phyloP scores from a whole-genome alignment of 1,284 basidiomycete species.

The Meripilus lineatus region DNA sequence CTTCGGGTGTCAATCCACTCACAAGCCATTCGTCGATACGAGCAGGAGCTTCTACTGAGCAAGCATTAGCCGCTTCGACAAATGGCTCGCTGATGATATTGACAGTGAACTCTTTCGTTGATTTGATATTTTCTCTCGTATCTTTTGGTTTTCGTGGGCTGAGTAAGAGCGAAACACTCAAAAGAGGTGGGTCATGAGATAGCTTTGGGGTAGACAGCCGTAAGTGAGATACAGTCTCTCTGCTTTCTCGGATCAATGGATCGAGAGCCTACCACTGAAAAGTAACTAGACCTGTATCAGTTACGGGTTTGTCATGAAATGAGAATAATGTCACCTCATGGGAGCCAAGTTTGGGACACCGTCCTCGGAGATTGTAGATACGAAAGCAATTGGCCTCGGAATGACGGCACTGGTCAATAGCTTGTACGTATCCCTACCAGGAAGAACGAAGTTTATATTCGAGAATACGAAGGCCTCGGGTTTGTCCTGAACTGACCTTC shows the following conservation, averaged over 20 bases:
- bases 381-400: slow-evolving; percentile 70
- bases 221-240: background rate
- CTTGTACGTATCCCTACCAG: slow-evolving; percentile 43
- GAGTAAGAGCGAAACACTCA: slow-evolving; percentile 12
- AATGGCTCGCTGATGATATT: slow-evolving; percentile 77
- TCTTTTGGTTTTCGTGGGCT: slow-evolving; percentile 40
- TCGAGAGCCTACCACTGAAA: slow-evolving; percentile 40
- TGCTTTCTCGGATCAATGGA: background rate
- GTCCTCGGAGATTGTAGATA: slow-evolving; percentile 56
- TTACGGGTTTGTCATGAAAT: background rate
- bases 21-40: slow-evolving; percentile 70
- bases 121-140: slow-evolving; percentile 62
- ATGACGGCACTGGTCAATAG: slow-evolving; percentile 64
- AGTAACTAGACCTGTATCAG: slow-evolving; percentile 37
- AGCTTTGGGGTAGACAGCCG: slow-evolving; percentile 4
- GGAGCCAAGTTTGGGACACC: slow-evolving; percentile 62
- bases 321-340: slow-evolving; percentile 16
- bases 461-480: slow-evolving; percentile 4
- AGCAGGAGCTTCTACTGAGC: slow-evolving; percentile 61
- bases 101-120: slow-evolving; percentile 68
- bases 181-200: slow-evolving; percentile 13
- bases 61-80: slow-evolving; percentile 67
- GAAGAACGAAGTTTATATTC: slow-evolving; percentile 5
- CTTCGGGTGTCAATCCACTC: slow-evolving; percentile 60
- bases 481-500: slow-evolving; percentile 8